Percentiles rank a stretch among this genome's conserved stretches.
These are phyloP conservation scores for Begonia fuchsioides DNA, from an alignment of 306 rosid species.

Conservation along the genomic window DNA sequence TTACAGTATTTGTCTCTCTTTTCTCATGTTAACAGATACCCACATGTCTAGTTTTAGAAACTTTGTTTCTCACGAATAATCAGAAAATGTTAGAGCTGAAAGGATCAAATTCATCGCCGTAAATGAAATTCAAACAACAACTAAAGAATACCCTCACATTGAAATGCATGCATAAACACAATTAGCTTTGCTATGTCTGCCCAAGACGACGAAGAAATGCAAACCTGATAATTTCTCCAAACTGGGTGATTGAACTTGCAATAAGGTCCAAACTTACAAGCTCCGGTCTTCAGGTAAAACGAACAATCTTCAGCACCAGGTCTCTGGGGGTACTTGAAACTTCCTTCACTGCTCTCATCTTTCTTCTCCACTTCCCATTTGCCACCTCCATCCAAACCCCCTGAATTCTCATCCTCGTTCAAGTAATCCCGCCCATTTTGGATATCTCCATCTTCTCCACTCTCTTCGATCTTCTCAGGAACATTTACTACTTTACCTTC, in stretches of 20 bases:
- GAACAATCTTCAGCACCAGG: slow-evolving; percentile 92
- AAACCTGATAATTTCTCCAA: slow-evolving; percentile 50
- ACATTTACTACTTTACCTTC: slow-evolving; percentile 7
- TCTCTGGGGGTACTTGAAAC: slow-evolving; percentile 51
- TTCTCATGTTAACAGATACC: too few species aligned
- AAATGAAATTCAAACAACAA: neutral
- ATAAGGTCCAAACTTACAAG: slow-evolving; percentile 70
- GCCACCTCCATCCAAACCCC: neutral
- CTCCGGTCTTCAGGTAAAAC: slow-evolving; percentile 69
- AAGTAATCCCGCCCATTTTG: slow-evolving; percentile 25
- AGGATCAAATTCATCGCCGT: neutral
- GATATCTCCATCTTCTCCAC: slow-evolving; percentile 13
- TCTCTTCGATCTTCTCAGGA: slow-evolving; percentile 1
- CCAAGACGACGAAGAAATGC: slow-evolving; percentile 1
- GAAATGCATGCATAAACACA: too few species aligned
- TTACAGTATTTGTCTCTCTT: too few species aligned
- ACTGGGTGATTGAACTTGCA: slow-evolving; percentile 90
- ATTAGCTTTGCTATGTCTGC: neutral
- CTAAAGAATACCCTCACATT: too few species aligned
- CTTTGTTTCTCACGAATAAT: neutral
- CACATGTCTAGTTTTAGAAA: too few species aligned
- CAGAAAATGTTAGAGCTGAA: too few species aligned
- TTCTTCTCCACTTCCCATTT: slow-evolving; percentile 10
- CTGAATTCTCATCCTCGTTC: slow-evolving; percentile 17
- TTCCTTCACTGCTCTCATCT: slow-evolving; percentile 11